These are phyloP conservation scores for Ceratocystis eucalypticola DNA, from an alignment of 2,329 filamentous ascomycete genomes.

Conservation along the genomic window DNA sequence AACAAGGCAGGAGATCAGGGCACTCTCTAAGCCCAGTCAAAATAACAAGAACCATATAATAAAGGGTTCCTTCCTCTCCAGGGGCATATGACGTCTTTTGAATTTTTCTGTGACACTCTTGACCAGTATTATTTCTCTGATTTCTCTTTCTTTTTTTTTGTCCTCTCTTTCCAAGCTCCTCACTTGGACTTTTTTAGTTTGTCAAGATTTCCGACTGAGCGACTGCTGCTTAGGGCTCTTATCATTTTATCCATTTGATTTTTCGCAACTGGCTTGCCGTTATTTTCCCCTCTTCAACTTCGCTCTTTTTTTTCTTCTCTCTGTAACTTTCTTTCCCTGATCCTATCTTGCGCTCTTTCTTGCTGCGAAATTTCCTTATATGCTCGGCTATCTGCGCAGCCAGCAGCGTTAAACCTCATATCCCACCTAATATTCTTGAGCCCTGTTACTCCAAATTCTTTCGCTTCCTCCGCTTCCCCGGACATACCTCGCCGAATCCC, in stretches of 20 bases:
- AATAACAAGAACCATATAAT: not conserved
- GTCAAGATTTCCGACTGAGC: not conserved
- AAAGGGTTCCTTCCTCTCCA: not conserved
- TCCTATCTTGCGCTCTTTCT: not conserved
- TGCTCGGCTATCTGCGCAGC: not conserved
- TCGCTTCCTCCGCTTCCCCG: conserved; percentile 12
- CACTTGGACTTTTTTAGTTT: not conserved
- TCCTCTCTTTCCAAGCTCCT: not conserved
- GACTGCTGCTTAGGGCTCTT: not conserved
- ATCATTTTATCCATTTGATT: not conserved
- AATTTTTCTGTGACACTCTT: not conserved
- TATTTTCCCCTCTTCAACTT: not conserved
- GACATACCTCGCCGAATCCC: not conserved
- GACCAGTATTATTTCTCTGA: not conserved
- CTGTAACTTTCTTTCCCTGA: not conserved
- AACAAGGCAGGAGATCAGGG: not conserved
- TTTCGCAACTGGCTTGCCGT: not conserved
- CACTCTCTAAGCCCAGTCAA: not conserved
- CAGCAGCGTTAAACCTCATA: not conserved
- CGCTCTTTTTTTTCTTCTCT: not conserved
- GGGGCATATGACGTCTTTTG: not conserved
- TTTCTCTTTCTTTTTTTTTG: not conserved
- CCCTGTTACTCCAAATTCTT: not conserved
- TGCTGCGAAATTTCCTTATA: not conserved
- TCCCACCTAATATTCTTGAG: not conserved